Evolutionary conservation across 179 eudicot species (phyloP).

Genomic region (Beta macrorhiza): DNA sequence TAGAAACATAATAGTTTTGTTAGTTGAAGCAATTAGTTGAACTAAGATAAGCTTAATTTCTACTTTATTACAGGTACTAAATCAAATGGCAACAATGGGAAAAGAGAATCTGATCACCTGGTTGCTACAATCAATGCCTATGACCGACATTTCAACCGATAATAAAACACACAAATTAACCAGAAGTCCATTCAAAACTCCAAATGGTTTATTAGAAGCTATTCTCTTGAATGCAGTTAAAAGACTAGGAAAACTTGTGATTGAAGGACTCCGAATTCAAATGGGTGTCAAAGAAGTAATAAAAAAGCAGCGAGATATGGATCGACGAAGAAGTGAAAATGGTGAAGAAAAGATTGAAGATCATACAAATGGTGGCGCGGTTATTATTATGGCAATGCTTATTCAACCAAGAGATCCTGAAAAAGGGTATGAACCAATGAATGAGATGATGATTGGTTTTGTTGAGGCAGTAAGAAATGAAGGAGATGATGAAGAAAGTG

Average conservation of each 20-base stretch:
- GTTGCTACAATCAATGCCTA: slow-evolving; percentile 24
- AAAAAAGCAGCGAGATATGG: slow-evolving; percentile 16
- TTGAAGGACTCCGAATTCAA: slow-evolving; percentile 24
- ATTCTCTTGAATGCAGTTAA: slow-evolving; percentile 13
- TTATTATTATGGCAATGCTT: slow-evolving; percentile 27
- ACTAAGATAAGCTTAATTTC: background rate
- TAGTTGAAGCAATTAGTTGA: background rate
- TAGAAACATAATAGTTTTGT: background rate
- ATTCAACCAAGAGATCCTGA: slow-evolving; percentile 29
- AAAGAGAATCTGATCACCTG: slow-evolving; percentile 26
- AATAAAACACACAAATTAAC: background rate
- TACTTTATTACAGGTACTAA: slow-evolving; percentile 20
- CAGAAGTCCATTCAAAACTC: background rate
- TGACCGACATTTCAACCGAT: slow-evolving; percentile 21
- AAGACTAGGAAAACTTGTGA: slow-evolving; percentile 17
- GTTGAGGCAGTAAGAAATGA: slow-evolving; percentile 18
- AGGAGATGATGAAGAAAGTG: slow-evolving; percentile 5
- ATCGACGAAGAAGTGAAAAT: background rate
- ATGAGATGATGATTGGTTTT: slow-evolving; percentile 34
- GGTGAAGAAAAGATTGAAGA: background rate
- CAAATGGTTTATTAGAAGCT: slow-evolving; percentile 24
- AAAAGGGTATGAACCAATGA: slow-evolving; percentile 15
- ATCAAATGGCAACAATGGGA: slow-evolving; percentile 32
- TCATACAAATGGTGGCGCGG: background rate
- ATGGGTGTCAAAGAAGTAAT: slow-evolving; percentile 26